Evolutionary conservation across 169 alveolate genomes (phyloP).

Genomic region (Haemoproteus tartakovskyi): DNA sequence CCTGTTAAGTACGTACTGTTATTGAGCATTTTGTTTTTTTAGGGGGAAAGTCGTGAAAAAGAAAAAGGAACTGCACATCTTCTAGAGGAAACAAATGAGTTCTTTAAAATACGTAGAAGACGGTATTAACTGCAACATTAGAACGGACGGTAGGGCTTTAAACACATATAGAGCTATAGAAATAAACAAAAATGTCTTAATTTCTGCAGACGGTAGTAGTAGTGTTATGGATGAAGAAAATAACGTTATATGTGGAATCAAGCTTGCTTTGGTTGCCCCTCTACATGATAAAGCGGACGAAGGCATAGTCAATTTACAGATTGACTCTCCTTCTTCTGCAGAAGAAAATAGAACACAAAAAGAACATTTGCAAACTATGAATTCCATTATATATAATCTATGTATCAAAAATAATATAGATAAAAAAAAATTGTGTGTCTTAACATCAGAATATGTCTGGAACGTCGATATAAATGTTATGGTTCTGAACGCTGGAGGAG

Average conservation of each 20-base stretch:
- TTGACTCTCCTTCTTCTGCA: conserved; percentile 63
- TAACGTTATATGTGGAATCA: conserved; percentile 56
- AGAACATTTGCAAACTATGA: conserved; percentile 59
- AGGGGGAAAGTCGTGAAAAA: no score
- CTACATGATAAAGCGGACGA: conserved; percentile 16
- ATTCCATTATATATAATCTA: conserved; percentile 42
- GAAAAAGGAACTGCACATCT: neutral
- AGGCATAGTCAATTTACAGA: conserved; percentile 46
- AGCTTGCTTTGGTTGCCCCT: conserved; percentile 33
- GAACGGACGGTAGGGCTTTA: conserved; percentile 45
- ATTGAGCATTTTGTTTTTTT: no score
- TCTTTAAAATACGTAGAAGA: conserved; percentile 48
- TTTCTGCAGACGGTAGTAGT: conserved; percentile 63
- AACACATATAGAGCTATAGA: conserved; percentile 39
- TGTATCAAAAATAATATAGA: conserved; percentile 65
- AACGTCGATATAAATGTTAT: conserved; percentile 68
- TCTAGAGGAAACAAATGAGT: conserved; percentile 8
- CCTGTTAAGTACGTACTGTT: no score
- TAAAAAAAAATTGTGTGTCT: conserved; percentile 67
- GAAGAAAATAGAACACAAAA: conserved; percentile 51
- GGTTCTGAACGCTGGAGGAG: conserved; percentile 76
- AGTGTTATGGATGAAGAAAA: conserved; percentile 64
- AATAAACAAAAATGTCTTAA: conserved; percentile 37
- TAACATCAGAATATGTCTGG: conserved; percentile 74
- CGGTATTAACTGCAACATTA: conserved; percentile 35